Evolutionary conservation across 129 eudicot genomes (phyloP), one percentile per base, ranked within the genome.

Genomic region (Chrysanthemum lavandulifolium): DNA sequence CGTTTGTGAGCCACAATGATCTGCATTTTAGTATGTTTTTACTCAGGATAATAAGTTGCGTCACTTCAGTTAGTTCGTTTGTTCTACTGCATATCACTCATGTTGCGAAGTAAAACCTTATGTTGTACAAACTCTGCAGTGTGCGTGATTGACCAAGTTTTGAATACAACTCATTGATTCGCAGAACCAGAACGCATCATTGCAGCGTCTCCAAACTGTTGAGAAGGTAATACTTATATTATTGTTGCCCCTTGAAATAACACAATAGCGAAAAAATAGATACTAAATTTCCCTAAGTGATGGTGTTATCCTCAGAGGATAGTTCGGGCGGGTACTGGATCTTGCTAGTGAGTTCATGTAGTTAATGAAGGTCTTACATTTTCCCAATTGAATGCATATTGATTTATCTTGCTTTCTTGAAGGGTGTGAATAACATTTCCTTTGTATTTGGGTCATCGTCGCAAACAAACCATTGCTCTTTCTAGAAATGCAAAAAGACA

Each of bases 281-380:
- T 21, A 18, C 16, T 55, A 31, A 19, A 47, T n/a, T 36, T 73
- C 13, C 12, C 13, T 59, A 25, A 68, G n/a, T 70, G 48, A 31
- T 70, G 48, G 49, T 40, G 14, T 58, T 64, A 14, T 21, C 13
- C 16, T 4, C 83, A 91, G 97, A 86, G 89, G 72, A 88, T 91
- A 15, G 89, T 91, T 43, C 23, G 23, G 0, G 0, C 79, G 94
- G 81, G 94, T 88, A 27, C 68, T 92, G 86, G 93, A 91, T 77
- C 93, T 91, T 21, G 97, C 96, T 5, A 91, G 97, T 29, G 98
- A 92, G 76, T 92, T 92, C 82, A 87, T 92, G 96, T 84, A 87
- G 72, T 69, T 86, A 67, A 90, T 92, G 76, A 92, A 89, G 98
- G 98, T 92, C 10, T 25, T 47, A 57, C 72, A 15, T 56, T 58